Percentiles rank a stretch among this genome's conserved stretches.
Evolutionary conservation across 192 early-diverging fungal species (phyloP).

Genomic region (Borealophlyctis nickersoniae): DNA sequence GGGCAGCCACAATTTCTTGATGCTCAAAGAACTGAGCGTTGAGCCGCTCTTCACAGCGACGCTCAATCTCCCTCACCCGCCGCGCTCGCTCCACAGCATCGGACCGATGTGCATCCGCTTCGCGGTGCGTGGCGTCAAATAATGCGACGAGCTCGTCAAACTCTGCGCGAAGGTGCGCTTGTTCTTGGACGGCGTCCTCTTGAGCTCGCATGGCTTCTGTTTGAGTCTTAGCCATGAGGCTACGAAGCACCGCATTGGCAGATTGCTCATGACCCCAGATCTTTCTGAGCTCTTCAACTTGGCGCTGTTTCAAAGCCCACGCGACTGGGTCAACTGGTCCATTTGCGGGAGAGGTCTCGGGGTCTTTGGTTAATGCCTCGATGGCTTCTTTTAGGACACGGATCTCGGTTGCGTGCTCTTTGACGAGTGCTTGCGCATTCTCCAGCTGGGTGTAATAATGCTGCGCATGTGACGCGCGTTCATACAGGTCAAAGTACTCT

Average conservation of each 20-base stretch:
- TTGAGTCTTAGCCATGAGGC: conserved; percentile 37
- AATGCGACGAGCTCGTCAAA: conserved; percentile 38
- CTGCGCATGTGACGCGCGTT: conserved; percentile 23
- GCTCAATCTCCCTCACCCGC: conserved; percentile 3
- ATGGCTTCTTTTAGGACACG: conserved; percentile 34
- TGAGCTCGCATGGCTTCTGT: conserved; percentile 33
- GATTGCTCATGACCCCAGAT: conserved; percentile 40
- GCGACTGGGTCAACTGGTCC: too few relatives aligned
- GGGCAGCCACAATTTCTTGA: conserved; percentile 30
- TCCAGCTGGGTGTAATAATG: conserved; percentile 32
- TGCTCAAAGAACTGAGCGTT: conserved; percentile 40
- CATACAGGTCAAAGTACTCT: conserved; percentile 36
- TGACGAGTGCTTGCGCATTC: conserved; percentile 33
- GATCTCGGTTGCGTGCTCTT: conserved; percentile 36
- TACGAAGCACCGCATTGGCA: conserved; percentile 36
- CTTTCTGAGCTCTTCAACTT: conserved; percentile 42
- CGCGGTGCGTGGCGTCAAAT: conserved; percentile 26
- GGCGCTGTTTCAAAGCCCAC: conserved; percentile 17
- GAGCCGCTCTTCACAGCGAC: conserved; percentile 19
- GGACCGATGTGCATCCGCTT: conserved; percentile 21
- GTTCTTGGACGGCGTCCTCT: conserved; percentile 18
- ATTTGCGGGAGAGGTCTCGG: neutral
- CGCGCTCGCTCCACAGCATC: conserved; percentile 1
- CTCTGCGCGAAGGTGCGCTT: conserved; percentile 29
- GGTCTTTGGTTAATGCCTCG: conserved; percentile 24